These are phyloP conservation scores for Microbotryum intermedium DNA, from an alignment of 1,284 basidiomycete species.

Conservation along the genomic window DNA sequence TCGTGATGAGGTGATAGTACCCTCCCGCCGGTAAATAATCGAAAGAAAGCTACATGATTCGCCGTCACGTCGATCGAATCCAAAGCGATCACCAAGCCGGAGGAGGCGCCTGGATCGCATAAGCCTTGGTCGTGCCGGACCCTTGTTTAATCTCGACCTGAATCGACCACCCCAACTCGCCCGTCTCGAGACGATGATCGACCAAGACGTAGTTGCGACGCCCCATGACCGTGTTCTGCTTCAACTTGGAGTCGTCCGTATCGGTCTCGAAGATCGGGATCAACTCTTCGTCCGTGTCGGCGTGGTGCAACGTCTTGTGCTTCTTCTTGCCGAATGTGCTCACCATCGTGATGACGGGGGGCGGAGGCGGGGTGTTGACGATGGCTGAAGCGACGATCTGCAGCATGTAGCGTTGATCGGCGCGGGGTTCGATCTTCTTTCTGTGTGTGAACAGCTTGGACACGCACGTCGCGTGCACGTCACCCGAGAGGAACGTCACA, in stretches of 20 bases:
- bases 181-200: conserved; percentile 51
- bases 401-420: conserved; percentile 77
- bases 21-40: too few species aligned
- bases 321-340: conserved; percentile 67
- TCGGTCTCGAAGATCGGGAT: conserved; percentile 26
- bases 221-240: conserved; percentile 36
- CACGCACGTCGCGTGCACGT: conserved; percentile 82
- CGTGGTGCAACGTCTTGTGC: conserved; percentile 51
- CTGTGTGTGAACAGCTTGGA: conserved; percentile 42
- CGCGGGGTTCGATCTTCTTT: conserved; percentile 44
- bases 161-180: conserved; percentile 75
- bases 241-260: conserved; percentile 67
- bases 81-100: conserved; percentile 3
- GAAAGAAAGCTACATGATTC: too few species aligned
- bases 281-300: conserved; percentile 57
- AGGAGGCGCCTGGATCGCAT: conserved; percentile 13
- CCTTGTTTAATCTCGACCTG: conserved; percentile 74
- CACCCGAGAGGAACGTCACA: conserved; percentile 77
- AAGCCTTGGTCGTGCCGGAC: conserved; percentile 65
- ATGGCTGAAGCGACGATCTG: conserved; percentile 49
- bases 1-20: too few species aligned
- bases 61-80: neutral
- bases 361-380: conserved; percentile 55
- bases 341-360: conserved; percentile 69
- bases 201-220: conserved; percentile 84